Evolutionary conservation across 2,329 filamentous ascomycete species (phyloP).

Genomic region (Taxawa tesnikishii): DNA sequence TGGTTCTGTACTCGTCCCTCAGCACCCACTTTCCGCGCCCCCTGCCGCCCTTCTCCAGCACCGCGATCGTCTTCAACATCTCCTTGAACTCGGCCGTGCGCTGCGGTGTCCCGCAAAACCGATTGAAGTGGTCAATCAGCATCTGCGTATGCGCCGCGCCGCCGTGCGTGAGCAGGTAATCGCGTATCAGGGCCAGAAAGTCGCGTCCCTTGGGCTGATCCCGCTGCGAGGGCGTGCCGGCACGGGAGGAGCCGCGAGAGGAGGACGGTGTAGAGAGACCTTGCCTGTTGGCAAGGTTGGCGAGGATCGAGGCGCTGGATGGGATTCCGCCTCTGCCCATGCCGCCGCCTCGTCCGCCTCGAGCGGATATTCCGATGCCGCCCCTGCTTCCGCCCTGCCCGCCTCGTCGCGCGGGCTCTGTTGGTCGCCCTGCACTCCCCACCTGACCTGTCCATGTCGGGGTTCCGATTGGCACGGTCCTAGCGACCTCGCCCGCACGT

Average conservation of each 20-base stretch:
- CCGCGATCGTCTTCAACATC: conserved; percentile 66
- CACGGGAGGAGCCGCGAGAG: conserved; percentile 18
- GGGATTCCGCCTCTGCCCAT: conserved; percentile 23
- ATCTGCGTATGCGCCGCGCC: conserved; percentile 72
- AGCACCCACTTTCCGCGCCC: conserved; percentile 45
- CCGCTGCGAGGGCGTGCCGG: conserved; percentile 12
- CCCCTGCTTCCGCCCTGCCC: conserved; percentile 19
- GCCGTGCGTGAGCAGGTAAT: conserved; percentile 66
- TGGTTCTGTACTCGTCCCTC: conserved; percentile 42
- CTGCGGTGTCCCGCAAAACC: conserved; percentile 55
- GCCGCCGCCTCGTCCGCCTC: conserved; percentile 18
- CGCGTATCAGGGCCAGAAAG: conserved; percentile 49
- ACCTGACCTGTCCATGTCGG: conserved; percentile 89
- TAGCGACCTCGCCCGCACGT: conserved; percentile 59
- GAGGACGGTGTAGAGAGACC: conserved; percentile 9
- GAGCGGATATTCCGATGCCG: conserved; percentile 31
- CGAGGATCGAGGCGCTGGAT: conserved; percentile 28
- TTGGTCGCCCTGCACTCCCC: conserved; percentile 63
- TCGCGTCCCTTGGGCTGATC: conserved; percentile 25
- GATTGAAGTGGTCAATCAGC: conserved; percentile 82
- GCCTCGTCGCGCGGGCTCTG: conserved; percentile 38
- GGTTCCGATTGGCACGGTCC: conserved; percentile 63
- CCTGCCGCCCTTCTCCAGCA: conserved; percentile 44
- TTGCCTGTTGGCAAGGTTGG: conserved; percentile 30
- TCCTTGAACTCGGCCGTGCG: conserved; percentile 70